These are phyloP conservation scores for Suillus brevipes DNA, from an alignment of 768 basidiomycete species.

Conservation along the genomic window DNA sequence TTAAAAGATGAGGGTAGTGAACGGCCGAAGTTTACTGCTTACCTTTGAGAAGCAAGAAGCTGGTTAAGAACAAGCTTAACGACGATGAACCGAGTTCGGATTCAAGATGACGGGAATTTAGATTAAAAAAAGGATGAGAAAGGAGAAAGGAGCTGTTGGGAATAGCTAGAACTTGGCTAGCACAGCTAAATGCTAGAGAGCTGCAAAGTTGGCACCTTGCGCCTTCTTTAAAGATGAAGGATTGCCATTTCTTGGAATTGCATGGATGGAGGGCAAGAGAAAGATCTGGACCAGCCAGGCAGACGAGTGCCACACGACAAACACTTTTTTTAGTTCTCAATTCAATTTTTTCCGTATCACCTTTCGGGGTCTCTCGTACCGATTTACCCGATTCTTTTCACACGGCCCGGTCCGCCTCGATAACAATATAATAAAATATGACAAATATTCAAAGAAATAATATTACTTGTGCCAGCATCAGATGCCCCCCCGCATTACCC, in stretches of 20 bases:
- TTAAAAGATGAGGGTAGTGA: not conserved
- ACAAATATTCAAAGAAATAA: not conserved
- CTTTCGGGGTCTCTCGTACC: conserved; percentile 3
- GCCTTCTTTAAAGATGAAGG: not conserved
- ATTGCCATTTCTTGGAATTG: not conserved
- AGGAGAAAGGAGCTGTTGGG: not conserved
- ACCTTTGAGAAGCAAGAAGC: not conserved
- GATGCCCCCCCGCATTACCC: conserved; percentile 13
- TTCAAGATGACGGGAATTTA: not conserved
- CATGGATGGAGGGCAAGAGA: conserved; percentile 2
- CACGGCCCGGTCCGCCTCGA: not conserved
- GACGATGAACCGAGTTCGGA: conserved; percentile 1
- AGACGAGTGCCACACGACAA: not conserved
- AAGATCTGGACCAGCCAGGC: conserved; percentile 5
- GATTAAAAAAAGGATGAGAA: not conserved
- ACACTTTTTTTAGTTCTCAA: not conserved
- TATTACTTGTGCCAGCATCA: not conserved
- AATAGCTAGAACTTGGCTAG: not conserved
- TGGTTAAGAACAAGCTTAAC: not conserved
- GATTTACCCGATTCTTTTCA: conserved; percentile 1
- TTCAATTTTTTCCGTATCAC: not conserved
- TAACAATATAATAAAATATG: not conserved
- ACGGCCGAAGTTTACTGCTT: not conserved
- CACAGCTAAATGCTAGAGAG: conserved; percentile 1
- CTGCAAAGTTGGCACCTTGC: not conserved